Evolutionary conservation across 768 basidiomycete species (phyloP).

Genomic region (Lactarius psammicola): DNA sequence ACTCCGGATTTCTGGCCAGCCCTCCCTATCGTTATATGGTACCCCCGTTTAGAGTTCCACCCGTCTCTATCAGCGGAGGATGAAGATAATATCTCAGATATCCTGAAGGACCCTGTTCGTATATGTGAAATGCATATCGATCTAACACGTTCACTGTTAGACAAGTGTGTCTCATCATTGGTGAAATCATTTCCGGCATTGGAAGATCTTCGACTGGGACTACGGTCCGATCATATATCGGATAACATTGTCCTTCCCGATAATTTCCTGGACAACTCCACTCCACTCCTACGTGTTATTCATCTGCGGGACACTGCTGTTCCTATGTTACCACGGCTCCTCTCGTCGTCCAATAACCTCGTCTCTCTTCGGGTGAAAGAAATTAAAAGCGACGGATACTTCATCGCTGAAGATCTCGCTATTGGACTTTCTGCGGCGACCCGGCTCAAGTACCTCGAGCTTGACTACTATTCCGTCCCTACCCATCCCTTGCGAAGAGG

Average conservation of each 20-base stretch:
- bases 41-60: not conserved
- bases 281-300: slow-evolving; percentile 7
- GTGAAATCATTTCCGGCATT: not conserved
- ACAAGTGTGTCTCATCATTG: not conserved
- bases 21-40: slow-evolving; percentile 14
- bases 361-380: slow-evolving; percentile 4
- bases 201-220: slow-evolving; percentile 1
- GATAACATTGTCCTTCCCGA: not conserved
- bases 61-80: not conserved
- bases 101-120: slow-evolving; percentile 1
- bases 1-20: not conserved
- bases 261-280: not conserved
- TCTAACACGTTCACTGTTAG: no score
- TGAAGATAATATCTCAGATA: not conserved
- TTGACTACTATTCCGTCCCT: not conserved
- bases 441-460: not conserved
- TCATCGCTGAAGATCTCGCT: not conserved
- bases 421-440: no score
- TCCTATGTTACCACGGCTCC: slow-evolving; percentile 3
- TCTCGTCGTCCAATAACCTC: slow-evolving; percentile 1
- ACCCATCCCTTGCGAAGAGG: not conserved
- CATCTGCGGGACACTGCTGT: not conserved
- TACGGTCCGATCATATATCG: not conserved
- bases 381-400: not conserved
- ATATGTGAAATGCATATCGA: slow-evolving; percentile 4